phyloP scores from a whole-genome alignment of 345 rosid species.

The Noccaea bulbosa region DNA sequence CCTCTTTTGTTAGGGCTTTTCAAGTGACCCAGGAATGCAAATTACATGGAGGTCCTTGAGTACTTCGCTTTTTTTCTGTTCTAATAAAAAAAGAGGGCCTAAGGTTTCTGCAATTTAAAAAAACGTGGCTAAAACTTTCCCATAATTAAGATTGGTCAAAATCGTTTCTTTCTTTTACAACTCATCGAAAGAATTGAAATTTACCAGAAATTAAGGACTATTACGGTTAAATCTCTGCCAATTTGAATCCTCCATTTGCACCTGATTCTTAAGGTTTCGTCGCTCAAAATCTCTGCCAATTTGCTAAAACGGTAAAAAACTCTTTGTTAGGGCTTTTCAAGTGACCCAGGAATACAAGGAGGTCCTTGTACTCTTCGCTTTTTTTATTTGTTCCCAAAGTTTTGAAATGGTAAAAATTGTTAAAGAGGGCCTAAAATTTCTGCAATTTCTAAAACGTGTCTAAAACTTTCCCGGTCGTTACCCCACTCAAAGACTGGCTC shows the following conservation, averaged over 20 bases:
- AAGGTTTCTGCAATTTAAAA: background rate
- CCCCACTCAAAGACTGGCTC: too few species aligned
- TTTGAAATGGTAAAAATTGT: too few species aligned
- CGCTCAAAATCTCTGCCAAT: slow-evolving; percentile 19
- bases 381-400: too few species aligned
- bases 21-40: background rate
- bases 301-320: slow-evolving; percentile 32
- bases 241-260: slow-evolving; percentile 30
- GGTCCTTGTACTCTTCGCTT: slow-evolving; percentile 13
- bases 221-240: too few species aligned
- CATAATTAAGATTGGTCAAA: slow-evolving; percentile 21
- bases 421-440: background rate
- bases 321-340: slow-evolving; percentile 21
- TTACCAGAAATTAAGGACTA: background rate
- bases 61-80: slow-evolving; percentile 14
- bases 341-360: background rate
- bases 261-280: slow-evolving; percentile 9
- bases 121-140: too few species aligned
- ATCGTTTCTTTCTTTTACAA: background rate
- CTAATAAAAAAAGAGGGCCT: background rate
- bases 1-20: slow-evolving; percentile 16
- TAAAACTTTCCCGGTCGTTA: too few species aligned
- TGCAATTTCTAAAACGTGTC: too few species aligned
- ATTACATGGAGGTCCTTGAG: background rate
- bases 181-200: slow-evolving; percentile 22